Conservation (phyloP, 2,329 filamentous ascomycete species). For the Scedosporium apiospermum region DNA sequence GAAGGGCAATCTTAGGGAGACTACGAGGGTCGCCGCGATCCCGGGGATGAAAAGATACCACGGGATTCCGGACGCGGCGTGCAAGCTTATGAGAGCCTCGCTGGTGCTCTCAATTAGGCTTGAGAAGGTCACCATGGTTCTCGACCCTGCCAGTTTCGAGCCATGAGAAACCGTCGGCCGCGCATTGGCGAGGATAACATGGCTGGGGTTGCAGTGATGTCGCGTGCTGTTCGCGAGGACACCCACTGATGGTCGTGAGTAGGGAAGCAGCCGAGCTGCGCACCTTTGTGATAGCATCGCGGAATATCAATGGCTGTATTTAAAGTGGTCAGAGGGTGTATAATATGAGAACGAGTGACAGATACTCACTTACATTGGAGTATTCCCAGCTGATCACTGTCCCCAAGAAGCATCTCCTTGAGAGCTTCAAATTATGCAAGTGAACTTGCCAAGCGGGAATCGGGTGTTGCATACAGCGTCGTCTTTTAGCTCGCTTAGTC, state of each 20-base stretch:
- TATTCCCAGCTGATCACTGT: too few species aligned
- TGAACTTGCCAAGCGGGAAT: too few species aligned
- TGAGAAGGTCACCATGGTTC: background rate
- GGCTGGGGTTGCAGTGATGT: background rate
- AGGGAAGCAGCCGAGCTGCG: background rate
- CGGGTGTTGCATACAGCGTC: too few species aligned
- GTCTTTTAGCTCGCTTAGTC: too few species aligned
- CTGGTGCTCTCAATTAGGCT: conserved; percentile 27
- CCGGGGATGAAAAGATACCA: conserved; percentile 47
- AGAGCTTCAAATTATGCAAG: too few species aligned
- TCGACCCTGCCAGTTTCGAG: background rate
- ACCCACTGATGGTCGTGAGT: background rate
- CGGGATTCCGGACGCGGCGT: conserved; percentile 32
- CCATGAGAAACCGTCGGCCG: background rate
- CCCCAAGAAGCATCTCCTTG: too few species aligned
- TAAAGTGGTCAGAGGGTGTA: background rate
- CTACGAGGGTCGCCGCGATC: conserved; percentile 36
- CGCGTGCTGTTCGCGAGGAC: background rate
- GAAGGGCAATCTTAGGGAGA: conserved; percentile 36
- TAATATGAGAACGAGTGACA: background rate
- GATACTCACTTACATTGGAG: background rate
- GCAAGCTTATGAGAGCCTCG: conserved; percentile 31
- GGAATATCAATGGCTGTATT: background rate
- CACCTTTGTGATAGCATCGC: conserved; percentile 2
- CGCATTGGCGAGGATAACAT: background rate